Conservation (phyloP, 495 filamentous ascomycete species). For the Margaritispora aquatica region DNA sequence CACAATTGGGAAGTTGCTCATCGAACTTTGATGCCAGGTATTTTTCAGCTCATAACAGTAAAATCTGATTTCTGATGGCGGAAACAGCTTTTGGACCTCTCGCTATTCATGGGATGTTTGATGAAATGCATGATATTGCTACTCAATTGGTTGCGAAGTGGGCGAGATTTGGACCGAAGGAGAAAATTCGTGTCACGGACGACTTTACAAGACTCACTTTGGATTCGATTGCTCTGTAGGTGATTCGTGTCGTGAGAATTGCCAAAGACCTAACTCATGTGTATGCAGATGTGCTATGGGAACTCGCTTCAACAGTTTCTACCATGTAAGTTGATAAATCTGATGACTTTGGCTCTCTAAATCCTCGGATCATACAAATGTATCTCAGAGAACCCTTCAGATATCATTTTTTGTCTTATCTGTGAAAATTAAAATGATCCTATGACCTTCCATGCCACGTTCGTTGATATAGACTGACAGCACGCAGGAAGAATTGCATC, state of each 20-base stretch:
- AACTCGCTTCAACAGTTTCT: constrained; percentile 55
- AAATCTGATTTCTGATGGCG: constrained; percentile 16
- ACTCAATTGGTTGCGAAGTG: constrained; percentile 53
- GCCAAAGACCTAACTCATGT: too few species aligned
- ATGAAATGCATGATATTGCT: constrained; percentile 54
- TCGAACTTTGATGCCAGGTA: constrained; percentile 42
- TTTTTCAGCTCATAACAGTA: neutral
- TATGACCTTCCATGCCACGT: too few species aligned
- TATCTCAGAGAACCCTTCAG: too few species aligned
- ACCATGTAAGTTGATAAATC: too few species aligned
- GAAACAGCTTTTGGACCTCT: constrained; percentile 59
- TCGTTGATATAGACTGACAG: too few species aligned
- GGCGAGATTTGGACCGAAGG: constrained; percentile 42
- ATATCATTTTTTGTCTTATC: too few species aligned
- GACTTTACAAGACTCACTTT: constrained; percentile 56
- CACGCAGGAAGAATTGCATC: constrained; percentile 44
- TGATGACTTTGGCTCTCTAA: too few species aligned
- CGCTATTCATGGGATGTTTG: constrained; percentile 51
- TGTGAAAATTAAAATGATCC: too few species aligned
- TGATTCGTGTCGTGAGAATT: too few species aligned
- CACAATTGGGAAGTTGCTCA: constrained; percentile 68
- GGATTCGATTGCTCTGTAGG: constrained; percentile 51
- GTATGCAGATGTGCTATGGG: constrained; percentile 54
- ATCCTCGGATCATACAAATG: too few species aligned
- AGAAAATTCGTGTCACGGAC: constrained; percentile 42